phyloP scores from a whole-genome alignment of 768 basidiomycete genomes.

The Dacryopinax spathularia region DNA sequence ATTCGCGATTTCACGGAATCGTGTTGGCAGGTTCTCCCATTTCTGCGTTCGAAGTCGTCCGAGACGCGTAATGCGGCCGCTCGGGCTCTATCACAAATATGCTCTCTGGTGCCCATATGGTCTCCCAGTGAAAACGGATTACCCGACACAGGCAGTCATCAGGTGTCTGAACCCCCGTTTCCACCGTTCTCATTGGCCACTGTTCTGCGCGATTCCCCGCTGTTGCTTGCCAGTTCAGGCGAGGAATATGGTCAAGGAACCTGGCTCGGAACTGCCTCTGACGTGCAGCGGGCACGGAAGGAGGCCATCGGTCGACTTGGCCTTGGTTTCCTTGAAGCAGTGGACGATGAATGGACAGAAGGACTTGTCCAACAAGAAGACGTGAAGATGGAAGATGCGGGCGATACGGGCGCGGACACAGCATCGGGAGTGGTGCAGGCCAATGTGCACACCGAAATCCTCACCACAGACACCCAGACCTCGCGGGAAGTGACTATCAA shows the following conservation, averaged over 20 bases:
- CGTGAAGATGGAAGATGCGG: constrained; percentile 43
- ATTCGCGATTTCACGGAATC: neutral
- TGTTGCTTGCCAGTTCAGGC: constrained; percentile 82
- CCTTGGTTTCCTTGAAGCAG: constrained; percentile 66
- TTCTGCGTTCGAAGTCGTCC: constrained; percentile 76
- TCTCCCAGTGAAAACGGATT: constrained; percentile 31
- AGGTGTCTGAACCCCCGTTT: constrained; percentile 37
- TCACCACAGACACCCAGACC: no score
- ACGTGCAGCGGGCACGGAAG: constrained; percentile 74
- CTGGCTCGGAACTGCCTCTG: constrained; percentile 56
- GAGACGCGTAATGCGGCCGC: constrained; percentile 88
- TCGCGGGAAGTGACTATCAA: neutral
- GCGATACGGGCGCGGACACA: no score
- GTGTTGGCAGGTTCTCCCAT: constrained; percentile 62
- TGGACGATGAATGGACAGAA: constrained; percentile 51
- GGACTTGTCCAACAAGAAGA: constrained; percentile 73
- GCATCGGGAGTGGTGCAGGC: no score
- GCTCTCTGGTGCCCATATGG: constrained; percentile 67
- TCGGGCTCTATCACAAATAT: constrained; percentile 75
- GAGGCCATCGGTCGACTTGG: constrained; percentile 82
- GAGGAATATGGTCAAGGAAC: constrained; percentile 74
- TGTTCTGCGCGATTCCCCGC: constrained; percentile 57
- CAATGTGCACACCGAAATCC: no score
- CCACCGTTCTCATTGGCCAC: constrained; percentile 64
- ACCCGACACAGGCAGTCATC: constrained; percentile 15